Evolutionary conservation across 169 alveolate species (phyloP).

Genomic region (Plasmodium gaboni): DNA sequence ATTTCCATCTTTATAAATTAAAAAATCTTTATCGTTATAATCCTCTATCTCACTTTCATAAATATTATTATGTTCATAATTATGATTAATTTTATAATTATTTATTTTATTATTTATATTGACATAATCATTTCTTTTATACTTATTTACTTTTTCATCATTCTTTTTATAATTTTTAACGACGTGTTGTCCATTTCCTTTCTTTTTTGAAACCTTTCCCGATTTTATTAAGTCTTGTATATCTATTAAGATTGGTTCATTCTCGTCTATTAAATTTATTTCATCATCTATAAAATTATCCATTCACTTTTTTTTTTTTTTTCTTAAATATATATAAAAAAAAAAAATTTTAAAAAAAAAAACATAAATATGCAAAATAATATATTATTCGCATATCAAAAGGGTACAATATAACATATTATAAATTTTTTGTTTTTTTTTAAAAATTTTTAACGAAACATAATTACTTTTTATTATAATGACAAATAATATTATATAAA

Average conservation of each 20-base stretch:
- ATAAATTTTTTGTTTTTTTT: not conserved
- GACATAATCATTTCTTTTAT: not conserved
- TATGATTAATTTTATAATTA: not conserved
- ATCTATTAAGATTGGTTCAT: constrained; percentile 56
- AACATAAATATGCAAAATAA: not conserved
- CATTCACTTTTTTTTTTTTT: constrained; percentile 38
- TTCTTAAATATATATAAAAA: not conserved
- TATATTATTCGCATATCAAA: not conserved
- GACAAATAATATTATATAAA: not conserved
- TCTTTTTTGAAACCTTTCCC: constrained; percentile 8
- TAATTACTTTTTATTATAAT: not conserved
- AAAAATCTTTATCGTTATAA: constrained; percentile 38
- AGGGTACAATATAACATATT: not conserved
- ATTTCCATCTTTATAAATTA: constrained; percentile 12
- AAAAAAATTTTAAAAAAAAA: not conserved
- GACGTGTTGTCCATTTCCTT: not conserved
- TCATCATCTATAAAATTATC: constrained; percentile 72
- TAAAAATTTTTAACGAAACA: not conserved
- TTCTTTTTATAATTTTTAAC: not conserved
- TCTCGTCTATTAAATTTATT: constrained; percentile 49
- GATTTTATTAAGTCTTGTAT: constrained; percentile 18
- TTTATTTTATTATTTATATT: too few relatives aligned
- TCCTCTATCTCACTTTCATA: not conserved
- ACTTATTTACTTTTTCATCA: not conserved
- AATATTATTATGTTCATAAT: not conserved